These are phyloP conservation scores for Aspergillus kassunensis DNA, from an alignment of 495 filamentous ascomycete genomes.

Conservation along the genomic window DNA sequence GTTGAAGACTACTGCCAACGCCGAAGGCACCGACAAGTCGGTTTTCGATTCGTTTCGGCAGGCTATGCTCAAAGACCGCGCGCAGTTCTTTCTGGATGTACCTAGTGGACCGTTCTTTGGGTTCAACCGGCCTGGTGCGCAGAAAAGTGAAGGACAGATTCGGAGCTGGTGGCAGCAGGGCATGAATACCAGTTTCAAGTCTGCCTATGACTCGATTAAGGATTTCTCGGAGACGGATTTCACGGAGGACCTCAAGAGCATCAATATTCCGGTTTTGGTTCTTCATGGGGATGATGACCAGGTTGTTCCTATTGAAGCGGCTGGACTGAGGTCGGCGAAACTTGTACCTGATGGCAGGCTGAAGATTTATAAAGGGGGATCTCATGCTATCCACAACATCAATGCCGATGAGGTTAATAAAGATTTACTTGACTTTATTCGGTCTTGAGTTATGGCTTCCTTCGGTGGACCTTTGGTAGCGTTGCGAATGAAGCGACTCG, in stretches of 20 bases:
- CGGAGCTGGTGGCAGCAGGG: slow-evolving; percentile 39
- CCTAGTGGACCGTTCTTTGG: slow-evolving; percentile 42
- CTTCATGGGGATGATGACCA: slow-evolving; percentile 41
- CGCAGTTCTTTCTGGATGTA: slow-evolving; percentile 39
- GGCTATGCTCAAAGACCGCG: slow-evolving; percentile 31
- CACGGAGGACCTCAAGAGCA: slow-evolving; percentile 37
- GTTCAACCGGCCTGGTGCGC: slow-evolving; percentile 34
- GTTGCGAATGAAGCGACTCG: no score
- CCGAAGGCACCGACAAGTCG: slow-evolving; percentile 27
- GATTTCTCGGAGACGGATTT: slow-evolving; percentile 40
- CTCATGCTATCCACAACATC: slow-evolving; percentile 37
- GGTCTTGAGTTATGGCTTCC: not conserved
- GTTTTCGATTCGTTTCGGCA: slow-evolving; percentile 37
- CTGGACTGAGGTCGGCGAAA: slow-evolving; percentile 28
- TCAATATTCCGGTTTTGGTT: slow-evolving; percentile 34
- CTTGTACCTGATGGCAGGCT: slow-evolving; percentile 34
- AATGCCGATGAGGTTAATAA: slow-evolving; percentile 32
- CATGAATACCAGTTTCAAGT: slow-evolving; percentile 37
- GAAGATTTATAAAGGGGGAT: slow-evolving; percentile 35
- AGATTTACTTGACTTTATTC: slow-evolving; percentile 31
- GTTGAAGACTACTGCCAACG: slow-evolving; percentile 27
- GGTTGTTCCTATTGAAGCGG: slow-evolving; percentile 30
- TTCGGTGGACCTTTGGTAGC: no score
- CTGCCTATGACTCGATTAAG: slow-evolving; percentile 35
- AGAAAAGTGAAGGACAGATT: slow-evolving; percentile 33